Evolutionary conservation across 2,329 filamentous ascomycete genomes (phyloP).

Genomic region (Colletotrichum plurivorum): DNA sequence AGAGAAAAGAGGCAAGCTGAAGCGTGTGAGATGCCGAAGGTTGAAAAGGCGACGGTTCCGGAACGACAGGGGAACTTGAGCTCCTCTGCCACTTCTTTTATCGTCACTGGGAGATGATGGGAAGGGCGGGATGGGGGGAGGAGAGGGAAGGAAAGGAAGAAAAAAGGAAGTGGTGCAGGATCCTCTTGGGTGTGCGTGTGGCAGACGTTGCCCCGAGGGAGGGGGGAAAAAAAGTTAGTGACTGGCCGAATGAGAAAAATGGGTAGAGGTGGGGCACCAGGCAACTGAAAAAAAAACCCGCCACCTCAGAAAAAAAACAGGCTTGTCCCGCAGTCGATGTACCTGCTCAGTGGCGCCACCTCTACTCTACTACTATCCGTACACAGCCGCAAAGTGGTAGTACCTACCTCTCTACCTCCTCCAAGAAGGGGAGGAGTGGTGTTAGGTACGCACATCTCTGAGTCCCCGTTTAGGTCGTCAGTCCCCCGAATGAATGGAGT

Average conservation of each 20-base stretch:
- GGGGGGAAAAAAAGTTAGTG: constrained; percentile 38
- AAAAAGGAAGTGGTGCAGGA: constrained; percentile 42
- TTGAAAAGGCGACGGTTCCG: constrained; percentile 50
- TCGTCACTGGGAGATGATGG: constrained; percentile 51
- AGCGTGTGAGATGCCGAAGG: constrained; percentile 41
- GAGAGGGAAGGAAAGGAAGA: constrained; percentile 28
- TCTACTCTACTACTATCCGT: no score
- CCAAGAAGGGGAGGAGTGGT: no score
- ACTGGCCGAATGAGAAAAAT: constrained; percentile 39
- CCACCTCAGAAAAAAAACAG: constrained; percentile 24
- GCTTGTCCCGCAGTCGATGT: background rate
- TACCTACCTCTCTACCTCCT: no score
- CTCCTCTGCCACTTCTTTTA: constrained; percentile 57
- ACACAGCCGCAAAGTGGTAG: no score
- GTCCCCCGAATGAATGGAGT: no score
- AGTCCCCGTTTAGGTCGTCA: no score
- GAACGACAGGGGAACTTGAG: constrained; percentile 54
- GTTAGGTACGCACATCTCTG: no score
- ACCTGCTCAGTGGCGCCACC: background rate
- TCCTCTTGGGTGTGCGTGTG: constrained; percentile 22
- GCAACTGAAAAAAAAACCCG: constrained; percentile 44
- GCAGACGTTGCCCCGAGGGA: constrained; percentile 31
- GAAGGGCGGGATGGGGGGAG: constrained; percentile 36
- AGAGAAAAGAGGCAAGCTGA: constrained; percentile 38
- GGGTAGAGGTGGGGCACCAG: constrained; percentile 43